Evolutionary conservation across 23 red algal species (phyloP).

Genomic region (Gracilaria vermiculophylla): DNA sequence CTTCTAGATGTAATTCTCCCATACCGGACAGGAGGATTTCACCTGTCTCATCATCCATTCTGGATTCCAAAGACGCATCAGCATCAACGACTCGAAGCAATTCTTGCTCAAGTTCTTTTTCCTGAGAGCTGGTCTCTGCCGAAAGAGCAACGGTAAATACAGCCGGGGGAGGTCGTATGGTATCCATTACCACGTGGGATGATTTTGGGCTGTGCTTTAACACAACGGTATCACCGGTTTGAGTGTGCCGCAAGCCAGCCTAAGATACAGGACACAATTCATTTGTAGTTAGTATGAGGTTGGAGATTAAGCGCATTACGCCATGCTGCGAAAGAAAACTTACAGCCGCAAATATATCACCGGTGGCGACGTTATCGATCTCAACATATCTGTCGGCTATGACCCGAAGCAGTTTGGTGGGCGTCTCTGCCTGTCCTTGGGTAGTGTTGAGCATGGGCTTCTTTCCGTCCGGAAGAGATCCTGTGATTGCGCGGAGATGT

Average conservation of each 20-base stretch:
- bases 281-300: neutral
- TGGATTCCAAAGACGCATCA: constrained; percentile 69
- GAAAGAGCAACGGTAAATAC: constrained; percentile 83
- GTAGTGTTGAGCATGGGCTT: constrained; percentile 57
- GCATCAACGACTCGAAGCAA: constrained; percentile 64
- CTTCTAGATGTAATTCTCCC: constrained; percentile 97
- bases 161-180: constrained; percentile 68
- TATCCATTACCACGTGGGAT: constrained; percentile 55
- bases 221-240: constrained; percentile 89
- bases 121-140: constrained; percentile 38
- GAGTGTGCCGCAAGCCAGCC: constrained; percentile 66
- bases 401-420: constrained; percentile 72
- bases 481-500: constrained; percentile 78
- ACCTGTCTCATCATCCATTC: constrained; percentile 71
- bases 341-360: constrained; percentile 79
- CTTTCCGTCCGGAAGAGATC: constrained; percentile 12
- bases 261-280: neutral
- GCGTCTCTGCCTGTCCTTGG: constrained; percentile 53
- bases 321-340: constrained; percentile 22
- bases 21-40: constrained; percentile 82
- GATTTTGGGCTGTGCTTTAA: constrained; percentile 16
- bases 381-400: constrained; percentile 77
- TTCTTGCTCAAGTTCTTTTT: constrained; percentile 62
- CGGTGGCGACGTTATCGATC: constrained; percentile 15
- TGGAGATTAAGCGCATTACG: too few species aligned